Evolutionary conservation across 2,329 filamentous ascomycete species (phyloP), one percentile per base, ranked within the genome.

Genomic region (Sarocladium oryzae): DNA sequence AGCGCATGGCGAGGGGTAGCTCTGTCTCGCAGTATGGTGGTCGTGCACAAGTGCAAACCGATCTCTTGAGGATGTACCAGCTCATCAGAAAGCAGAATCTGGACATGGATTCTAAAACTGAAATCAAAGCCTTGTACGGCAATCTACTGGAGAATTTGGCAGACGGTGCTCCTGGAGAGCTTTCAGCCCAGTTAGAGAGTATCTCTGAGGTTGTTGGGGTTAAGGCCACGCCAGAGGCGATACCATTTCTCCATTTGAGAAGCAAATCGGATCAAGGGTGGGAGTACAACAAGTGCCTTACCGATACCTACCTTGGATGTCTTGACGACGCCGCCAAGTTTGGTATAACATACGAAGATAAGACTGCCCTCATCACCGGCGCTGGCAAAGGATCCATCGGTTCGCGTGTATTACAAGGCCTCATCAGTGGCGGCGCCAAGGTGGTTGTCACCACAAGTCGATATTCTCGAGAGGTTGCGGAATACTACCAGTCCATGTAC

Each of bases 401-500:
- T 67, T 93, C 93, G 30, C 93, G 97, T 62, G 93, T 99, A 50
- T 79, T 99, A 13, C 91, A 96, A 70, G 93, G 93, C 53, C 78
- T 99, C 56, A 90, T 99, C 69, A 95, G 89, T 63, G 93, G 95
- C 72, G 93, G 93, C 66, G 93, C 93, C 58, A 95, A 93, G 76
- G 95, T 99, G 35, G 77, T 97, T 50, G 95, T 99, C 54, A 99
- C 93, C 15, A 99, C 93, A 16, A 96, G 89, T 64, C 85, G 93
- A 60, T 99, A 93, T 77, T 99, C 93, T 15, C 88, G 90, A 41
- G 87, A 96, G 69, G 93, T 99, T 52, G 99, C 93, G 5, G 93
- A 99, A 73, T 99, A 97, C 75, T 99, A 99, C 73, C 93, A 99
- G 72, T 85, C 89, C 53, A 97, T 99, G 88, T 99, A 99, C 69